These are phyloP conservation scores for Verticillium longisporum DNA, from an alignment of 2,329 filamentous ascomycete species.

Conservation along the genomic window DNA sequence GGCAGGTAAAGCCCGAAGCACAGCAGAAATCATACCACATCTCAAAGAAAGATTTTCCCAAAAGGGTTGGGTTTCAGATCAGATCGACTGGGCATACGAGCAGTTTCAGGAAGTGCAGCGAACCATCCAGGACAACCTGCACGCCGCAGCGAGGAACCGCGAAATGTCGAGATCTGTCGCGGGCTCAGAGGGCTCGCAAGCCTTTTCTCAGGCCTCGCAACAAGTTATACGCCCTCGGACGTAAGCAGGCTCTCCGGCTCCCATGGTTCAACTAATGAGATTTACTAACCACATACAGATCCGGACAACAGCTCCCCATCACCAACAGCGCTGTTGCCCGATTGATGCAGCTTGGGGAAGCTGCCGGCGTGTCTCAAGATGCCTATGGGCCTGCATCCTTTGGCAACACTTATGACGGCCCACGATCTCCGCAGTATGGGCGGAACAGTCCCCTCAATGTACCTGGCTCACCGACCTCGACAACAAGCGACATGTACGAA, in stretches of 20 bases:
- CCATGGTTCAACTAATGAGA: no score
- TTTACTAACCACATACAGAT: not conserved
- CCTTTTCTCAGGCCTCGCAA: not conserved
- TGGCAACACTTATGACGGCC: not conserved
- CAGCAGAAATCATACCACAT: slow-evolving; percentile 4
- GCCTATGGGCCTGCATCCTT: not conserved
- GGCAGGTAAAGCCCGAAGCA: not conserved
- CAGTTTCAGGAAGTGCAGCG: not conserved
- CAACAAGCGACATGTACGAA: not conserved
- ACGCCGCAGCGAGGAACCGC: not conserved
- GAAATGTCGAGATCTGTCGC: not conserved
- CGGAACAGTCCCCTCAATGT: not conserved
- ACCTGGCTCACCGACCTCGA: not conserved
- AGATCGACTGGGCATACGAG: slow-evolving; percentile 2
- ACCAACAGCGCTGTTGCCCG: not conserved
- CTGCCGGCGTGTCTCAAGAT: not conserved
- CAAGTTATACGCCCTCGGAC: not conserved
- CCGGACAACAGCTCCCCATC: not conserved
- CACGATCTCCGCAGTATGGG: not conserved
- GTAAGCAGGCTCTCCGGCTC: not conserved
- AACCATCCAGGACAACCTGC: not conserved
- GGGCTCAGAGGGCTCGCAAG: not conserved
- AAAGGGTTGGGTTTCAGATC: not conserved
- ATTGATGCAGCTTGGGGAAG: not conserved
- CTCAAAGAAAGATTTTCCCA: slow-evolving; percentile 3